Evolutionary conservation across 495 filamentous ascomycete species (phyloP), one percentile per base, ranked within the genome.

Genomic region (Xylaria venustula): DNA sequence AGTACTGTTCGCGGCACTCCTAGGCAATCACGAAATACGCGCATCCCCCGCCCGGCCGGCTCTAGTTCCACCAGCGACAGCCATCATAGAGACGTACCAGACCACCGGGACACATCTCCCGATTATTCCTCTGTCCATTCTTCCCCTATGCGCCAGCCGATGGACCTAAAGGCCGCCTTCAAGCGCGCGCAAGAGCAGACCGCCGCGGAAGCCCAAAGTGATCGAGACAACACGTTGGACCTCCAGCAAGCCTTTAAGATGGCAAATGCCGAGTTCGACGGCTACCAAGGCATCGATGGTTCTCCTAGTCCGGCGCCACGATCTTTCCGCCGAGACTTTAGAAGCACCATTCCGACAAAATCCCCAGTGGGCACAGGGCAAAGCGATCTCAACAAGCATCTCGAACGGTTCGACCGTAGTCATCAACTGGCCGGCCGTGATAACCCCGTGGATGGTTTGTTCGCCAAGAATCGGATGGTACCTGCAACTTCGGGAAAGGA

Each of bases 301-400:
- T 81, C 79, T 14, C 79, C 79, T 44, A 82, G 79, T 58, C 78
- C 78, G 5, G 77, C 78, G 2, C 78, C 79, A 8, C 71, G 79
- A 25, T 45, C 66, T 4, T 75, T 70, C 60, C 73, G 70, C 25
- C 71, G 70, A 28, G 68, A 68, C 3, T 65, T 67, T 7, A 58
- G 60, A 56, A 67, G 64, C 46, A 60, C 62, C 22, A 45, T 57
- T 22, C 49, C 64, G 12, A 15, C 60, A 26, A 40, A 45, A 15
- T 58, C 36, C 28, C 57, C 56, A 14, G 48, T 32, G 12, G 28
- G 68, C 25, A 28, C 26, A 5, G 64, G 28, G 41, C 15, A 54
- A n/a, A 66, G 40, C 37, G 64, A 68, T 61, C 63, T 67, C 5
- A 61, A 58, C 11, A 34, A 28, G 8, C 71, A 67, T 47, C 64